Conservation (phyloP, 2,329 filamentous ascomycete species). For the Clarireedia hainanense region DNA sequence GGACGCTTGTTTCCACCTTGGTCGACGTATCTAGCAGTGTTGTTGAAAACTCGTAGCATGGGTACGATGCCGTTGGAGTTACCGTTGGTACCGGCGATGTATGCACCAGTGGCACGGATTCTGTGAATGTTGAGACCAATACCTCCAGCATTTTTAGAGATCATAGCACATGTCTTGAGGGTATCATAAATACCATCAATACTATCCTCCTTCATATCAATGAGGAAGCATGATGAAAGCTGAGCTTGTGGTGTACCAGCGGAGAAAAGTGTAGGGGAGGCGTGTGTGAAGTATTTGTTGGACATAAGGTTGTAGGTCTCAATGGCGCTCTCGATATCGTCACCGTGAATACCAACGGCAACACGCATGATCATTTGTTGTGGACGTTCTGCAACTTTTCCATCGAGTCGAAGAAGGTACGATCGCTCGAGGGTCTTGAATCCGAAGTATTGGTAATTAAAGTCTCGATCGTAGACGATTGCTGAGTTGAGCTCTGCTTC, state of each 20-base stretch:
- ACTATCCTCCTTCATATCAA: constrained; percentile 99
- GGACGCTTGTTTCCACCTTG: constrained; percentile 99
- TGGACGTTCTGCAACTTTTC: constrained; percentile 92
- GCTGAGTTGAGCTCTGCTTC: constrained; percentile 96
- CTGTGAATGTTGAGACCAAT: constrained; percentile 95
- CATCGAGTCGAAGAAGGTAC: constrained; percentile 90
- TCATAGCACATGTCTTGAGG: constrained; percentile 98
- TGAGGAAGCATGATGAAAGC: constrained; percentile 95
- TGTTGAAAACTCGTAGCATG: constrained; percentile 99
- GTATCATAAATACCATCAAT: constrained; percentile 99
- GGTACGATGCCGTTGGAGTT: constrained; percentile 96
- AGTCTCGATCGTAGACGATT: constrained; percentile 98
- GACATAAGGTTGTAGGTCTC: constrained; percentile 99
- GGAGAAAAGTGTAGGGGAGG: constrained; percentile 96
- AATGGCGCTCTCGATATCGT: constrained; percentile 86
- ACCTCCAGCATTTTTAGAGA: constrained; percentile 98
- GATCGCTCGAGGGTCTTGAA: constrained; percentile 99
- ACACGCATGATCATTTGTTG: constrained; percentile 99
- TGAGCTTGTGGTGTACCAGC: constrained; percentile 92
- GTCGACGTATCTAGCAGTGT: constrained; percentile 96
- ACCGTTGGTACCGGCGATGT: constrained; percentile 96
- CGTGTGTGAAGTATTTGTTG: constrained; percentile 96
- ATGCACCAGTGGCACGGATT: constrained; percentile 94
- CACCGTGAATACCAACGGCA: constrained; percentile 90
- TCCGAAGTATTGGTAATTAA: constrained; percentile 99